These are phyloP conservation scores for Corylus avellana DNA, from an alignment of 306 rosid genomes.

Conservation along the genomic window DNA sequence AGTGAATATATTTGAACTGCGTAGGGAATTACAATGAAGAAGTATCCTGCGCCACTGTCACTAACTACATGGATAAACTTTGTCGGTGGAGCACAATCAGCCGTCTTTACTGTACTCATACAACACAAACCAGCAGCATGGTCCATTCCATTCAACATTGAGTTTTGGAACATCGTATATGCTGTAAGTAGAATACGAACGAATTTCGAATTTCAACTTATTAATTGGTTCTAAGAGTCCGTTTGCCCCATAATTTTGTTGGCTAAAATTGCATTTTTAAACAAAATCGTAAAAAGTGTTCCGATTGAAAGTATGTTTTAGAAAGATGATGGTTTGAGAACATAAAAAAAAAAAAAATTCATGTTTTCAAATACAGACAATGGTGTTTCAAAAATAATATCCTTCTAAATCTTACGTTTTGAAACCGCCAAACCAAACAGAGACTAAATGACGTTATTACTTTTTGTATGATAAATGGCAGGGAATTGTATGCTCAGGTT, in stretches of 20 bases:
- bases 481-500: conserved; percentile 35
- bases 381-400: too few relatives aligned
- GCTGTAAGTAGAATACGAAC: conserved; percentile 20
- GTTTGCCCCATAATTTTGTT: too few relatives aligned
- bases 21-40: conserved; percentile 43
- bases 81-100: conserved; percentile 45
- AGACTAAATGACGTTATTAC: background rate
- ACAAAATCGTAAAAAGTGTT: too few relatives aligned
- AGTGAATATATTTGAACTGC: background rate
- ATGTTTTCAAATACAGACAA: too few relatives aligned
- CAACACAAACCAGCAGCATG: conserved; percentile 35
- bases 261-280: too few relatives aligned
- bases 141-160: conserved; percentile 25
- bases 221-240: background rate
- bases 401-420: too few relatives aligned
- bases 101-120: conserved; percentile 29
- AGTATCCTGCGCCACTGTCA: conserved; percentile 49
- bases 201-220: background rate
- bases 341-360: too few relatives aligned
- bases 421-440: too few relatives aligned
- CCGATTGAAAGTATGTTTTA: too few relatives aligned
- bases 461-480: conserved; percentile 11
- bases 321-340: too few relatives aligned
- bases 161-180: conserved; percentile 37
- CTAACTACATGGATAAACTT: conserved; percentile 47